These are phyloP conservation scores for Pestalotiopsis sp. DNA, from an alignment of 2,329 filamentous ascomycete genomes.

Conservation along the genomic window DNA sequence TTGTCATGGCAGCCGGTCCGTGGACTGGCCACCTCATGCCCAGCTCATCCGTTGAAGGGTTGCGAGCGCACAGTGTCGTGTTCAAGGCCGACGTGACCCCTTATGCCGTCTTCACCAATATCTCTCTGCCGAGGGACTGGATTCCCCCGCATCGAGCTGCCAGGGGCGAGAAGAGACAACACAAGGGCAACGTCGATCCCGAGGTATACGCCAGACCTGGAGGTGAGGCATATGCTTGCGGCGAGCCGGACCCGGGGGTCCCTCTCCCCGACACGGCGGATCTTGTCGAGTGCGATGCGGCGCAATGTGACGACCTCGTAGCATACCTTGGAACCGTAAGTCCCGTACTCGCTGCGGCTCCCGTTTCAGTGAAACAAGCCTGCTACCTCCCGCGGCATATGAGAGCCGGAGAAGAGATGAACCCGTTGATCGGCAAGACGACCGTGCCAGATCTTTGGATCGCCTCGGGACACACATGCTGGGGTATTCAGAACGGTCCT, in stretches of 20 bases:
- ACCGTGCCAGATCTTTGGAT: slow-evolving; percentile 73
- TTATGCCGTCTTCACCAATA: slow-evolving; percentile 84
- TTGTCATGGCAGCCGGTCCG: slow-evolving; percentile 58
- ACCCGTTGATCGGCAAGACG: slow-evolving; percentile 77
- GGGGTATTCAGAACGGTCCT: slow-evolving; percentile 96
- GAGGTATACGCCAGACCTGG: slow-evolving; percentile 93
- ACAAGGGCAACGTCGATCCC: slow-evolving; percentile 70
- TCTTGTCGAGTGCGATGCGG: slow-evolving; percentile 72
- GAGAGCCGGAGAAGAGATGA: slow-evolving; percentile 57
- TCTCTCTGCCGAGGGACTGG: slow-evolving; percentile 69
- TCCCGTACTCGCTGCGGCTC: slow-evolving; percentile 64
- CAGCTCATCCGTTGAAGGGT: slow-evolving; percentile 54
- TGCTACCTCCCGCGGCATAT: slow-evolving; percentile 87
- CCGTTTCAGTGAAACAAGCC: slow-evolving; percentile 77
- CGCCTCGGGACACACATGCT: slow-evolving; percentile 91
- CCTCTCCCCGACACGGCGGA: slow-evolving; percentile 77
- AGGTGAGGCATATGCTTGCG: slow-evolving; percentile 90
- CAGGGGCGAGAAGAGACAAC: slow-evolving; percentile 51
- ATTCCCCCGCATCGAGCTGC: slow-evolving; percentile 48
- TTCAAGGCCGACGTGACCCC: slow-evolving; percentile 66
- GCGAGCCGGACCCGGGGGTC: slow-evolving; percentile 77
- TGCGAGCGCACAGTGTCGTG: slow-evolving; percentile 66
- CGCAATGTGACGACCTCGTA: slow-evolving; percentile 80
- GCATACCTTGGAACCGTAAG: slow-evolving; percentile 72
- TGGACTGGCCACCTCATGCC: slow-evolving; percentile 65